A percentile compares a stretch with the other conserved stretches of the same genome.
Evolutionary conservation across 2,329 filamentous ascomycete genomes (phyloP).

Genomic region (Aspergillus sp.): DNA sequence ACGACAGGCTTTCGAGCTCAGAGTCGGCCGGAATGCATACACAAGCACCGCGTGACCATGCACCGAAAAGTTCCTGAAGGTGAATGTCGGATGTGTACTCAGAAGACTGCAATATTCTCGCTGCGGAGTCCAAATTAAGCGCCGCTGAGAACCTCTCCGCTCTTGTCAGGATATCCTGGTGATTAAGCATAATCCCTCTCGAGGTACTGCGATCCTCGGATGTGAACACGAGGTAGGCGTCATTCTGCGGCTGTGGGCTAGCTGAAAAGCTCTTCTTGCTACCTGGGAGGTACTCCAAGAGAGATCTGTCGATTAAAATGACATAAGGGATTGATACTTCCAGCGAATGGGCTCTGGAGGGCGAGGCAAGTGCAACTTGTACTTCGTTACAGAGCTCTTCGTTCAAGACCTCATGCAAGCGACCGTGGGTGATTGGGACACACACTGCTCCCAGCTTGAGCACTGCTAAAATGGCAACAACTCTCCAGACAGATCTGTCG

Average conservation of each 20-base stretch:
- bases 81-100: constrained; percentile 47
- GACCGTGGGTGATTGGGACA: constrained; percentile 35
- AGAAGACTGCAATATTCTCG: constrained; percentile 40
- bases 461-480: constrained; percentile 27
- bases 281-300: constrained; percentile 34
- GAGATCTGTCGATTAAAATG: constrained; percentile 28
- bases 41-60: constrained; percentile 42
- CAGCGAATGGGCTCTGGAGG: constrained; percentile 35
- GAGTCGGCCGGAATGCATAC: constrained; percentile 46
- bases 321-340: constrained; percentile 43
- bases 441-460: constrained; percentile 30
- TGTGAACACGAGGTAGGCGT: constrained; percentile 35
- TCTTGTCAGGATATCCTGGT: constrained; percentile 29
- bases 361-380: constrained; percentile 40
- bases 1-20: constrained; percentile 53
- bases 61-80: constrained; percentile 39
- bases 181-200: constrained; percentile 32
- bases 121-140: constrained; percentile 18
- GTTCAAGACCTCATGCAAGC: constrained; percentile 32
- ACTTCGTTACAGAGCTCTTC: constrained; percentile 38
- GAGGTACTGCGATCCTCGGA: constrained; percentile 31
- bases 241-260: constrained; percentile 14
- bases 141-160: constrained; percentile 26
- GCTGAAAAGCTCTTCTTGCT: not conserved
- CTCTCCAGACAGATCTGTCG: constrained; percentile 28